Evolutionary conservation across 2,329 filamentous ascomycete species (phyloP), one percentile per base, ranked within the genome.

Genomic region (Neoscytalidium dimidiatum): DNA sequence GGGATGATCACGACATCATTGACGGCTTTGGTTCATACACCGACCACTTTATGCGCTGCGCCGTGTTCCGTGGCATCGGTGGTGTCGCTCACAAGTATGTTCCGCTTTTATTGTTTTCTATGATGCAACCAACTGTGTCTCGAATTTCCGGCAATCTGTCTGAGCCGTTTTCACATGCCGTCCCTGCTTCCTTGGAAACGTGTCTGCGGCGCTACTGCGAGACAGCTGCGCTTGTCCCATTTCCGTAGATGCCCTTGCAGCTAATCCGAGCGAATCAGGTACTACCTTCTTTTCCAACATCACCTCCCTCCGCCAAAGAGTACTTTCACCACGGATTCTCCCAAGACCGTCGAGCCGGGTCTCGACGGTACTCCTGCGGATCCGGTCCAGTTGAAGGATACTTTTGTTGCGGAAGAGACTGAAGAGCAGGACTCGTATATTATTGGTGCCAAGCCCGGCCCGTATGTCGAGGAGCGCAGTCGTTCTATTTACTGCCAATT

Each of bases 281-380:
- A 89, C 77, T 89, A 89, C 73, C 81, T 87, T 67, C 80, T 90
- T 14, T 89, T 90, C 79, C 87, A 89, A 71, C 84, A 94, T 71
- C 94, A 97, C 72, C 81, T 96, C 57, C 87, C 94, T 13, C 94
- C 94, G 1, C 93, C 94, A 0, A 82, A 85, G 67, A 94, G 91
- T 31, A 97, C 94, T 0, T 97, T 90, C 75, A 97, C 92, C 2
- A 92, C 92, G 1, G 90, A 91, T 83, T 82, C 84, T 3, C 84
- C 85, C 0, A 78, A 83, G 67, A 88, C 85, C 0, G 85, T 82
- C 0, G 28, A 69, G 19, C 68, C 71, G 33, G 74, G 73, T 78
- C 79, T 79, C 4, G 82, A 86, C 38, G 84, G 84, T 8, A 80
- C 86, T 5, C 82, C 82, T 9, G 75, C 77, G 2, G 92, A 96